A percentile compares a stretch with the other conserved stretches of the same genome.
phyloP scores from a whole-genome alignment of 1,284 basidiomycete species.

The Jaminaea rosea region DNA sequence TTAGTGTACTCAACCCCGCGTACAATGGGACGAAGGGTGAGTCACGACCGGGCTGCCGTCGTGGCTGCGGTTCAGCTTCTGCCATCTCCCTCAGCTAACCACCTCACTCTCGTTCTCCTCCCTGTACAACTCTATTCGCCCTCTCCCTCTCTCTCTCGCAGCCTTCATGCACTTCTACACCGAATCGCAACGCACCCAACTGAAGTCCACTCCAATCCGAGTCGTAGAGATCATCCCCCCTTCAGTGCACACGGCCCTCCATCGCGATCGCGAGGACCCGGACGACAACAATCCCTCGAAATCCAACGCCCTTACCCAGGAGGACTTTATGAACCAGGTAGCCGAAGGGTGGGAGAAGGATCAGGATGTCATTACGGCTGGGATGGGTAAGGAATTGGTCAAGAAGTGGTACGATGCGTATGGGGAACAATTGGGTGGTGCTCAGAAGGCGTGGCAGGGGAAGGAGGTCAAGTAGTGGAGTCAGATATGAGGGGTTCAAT shows the following conservation, averaged over 20 bases:
- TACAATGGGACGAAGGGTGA: constrained; percentile 4
- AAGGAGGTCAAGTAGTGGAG: neutral
- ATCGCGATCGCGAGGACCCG: constrained; percentile 27
- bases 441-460: neutral
- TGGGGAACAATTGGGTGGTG: constrained; percentile 11
- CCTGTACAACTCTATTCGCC: no score
- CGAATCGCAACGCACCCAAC: constrained; percentile 31
- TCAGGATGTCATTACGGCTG: constrained; percentile 32
- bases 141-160: no score
- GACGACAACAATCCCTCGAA: constrained; percentile 26
- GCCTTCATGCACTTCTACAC: constrained; percentile 38
- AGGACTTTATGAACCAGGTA: constrained; percentile 35
- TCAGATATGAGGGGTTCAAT: no score
- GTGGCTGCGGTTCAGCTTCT: no score
- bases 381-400: constrained; percentile 23
- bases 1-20: constrained; percentile 25
- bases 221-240: constrained; percentile 42
- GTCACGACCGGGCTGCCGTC: neutral
- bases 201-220: constrained; percentile 15
- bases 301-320: constrained; percentile 12
- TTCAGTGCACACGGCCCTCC: constrained; percentile 32
- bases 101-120: no score
- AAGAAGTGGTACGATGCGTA: constrained; percentile 37
- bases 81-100: no score
- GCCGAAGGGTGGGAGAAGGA: constrained; percentile 20